A percentile compares a stretch with the other conserved stretches of the same genome.
phyloP scores from a whole-genome alignment of 2,329 filamentous ascomycete genomes.

The Bipolaris bicolor region DNA sequence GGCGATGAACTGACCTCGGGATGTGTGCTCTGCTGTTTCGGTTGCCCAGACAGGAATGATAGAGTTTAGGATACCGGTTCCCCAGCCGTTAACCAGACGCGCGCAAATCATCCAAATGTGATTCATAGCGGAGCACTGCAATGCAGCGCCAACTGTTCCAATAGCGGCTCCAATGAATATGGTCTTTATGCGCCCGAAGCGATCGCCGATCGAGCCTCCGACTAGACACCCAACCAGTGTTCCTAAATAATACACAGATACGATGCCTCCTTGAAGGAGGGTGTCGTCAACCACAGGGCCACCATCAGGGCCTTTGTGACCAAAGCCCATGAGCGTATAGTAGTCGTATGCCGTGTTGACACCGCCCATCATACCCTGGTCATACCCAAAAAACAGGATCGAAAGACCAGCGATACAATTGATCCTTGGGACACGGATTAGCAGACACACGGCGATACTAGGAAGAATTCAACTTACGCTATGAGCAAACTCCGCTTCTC shows the following conservation, averaged over 20 bases:
- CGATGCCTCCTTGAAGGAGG: conserved; percentile 43
- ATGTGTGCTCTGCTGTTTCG: conserved; percentile 71
- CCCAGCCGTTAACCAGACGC: conserved; percentile 67
- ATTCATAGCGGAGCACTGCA: conserved; percentile 71
- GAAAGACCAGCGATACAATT: conserved; percentile 41
- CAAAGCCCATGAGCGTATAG: conserved; percentile 40
- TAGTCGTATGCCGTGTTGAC: conserved; percentile 44
- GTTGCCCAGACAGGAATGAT: conserved; percentile 76
- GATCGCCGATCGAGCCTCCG: conserved; percentile 35
- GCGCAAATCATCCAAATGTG: conserved; percentile 63
- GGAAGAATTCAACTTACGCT: conserved; percentile 12
- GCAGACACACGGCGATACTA: not conserved
- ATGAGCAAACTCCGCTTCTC: conserved; percentile 39
- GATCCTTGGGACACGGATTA: conserved; percentile 18
- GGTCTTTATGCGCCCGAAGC: conserved; percentile 36
- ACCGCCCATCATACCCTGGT: conserved; percentile 45
- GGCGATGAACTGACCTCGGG: conserved; percentile 71
- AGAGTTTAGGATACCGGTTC: conserved; percentile 72
- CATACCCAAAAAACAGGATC: conserved; percentile 44
- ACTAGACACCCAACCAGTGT: conserved; percentile 35
- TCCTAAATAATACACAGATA: conserved; percentile 42
- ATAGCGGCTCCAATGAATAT: conserved; percentile 36
- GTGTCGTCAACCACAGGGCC: conserved; percentile 32
- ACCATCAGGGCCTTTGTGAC: conserved; percentile 33
- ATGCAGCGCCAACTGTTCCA: conserved; percentile 57